A percentile compares a stretch with the other conserved stretches of the same genome.
Evolutionary conservation across 2,329 filamentous ascomycete species (phyloP).

Genomic region (Paradendryphiella salina): DNA sequence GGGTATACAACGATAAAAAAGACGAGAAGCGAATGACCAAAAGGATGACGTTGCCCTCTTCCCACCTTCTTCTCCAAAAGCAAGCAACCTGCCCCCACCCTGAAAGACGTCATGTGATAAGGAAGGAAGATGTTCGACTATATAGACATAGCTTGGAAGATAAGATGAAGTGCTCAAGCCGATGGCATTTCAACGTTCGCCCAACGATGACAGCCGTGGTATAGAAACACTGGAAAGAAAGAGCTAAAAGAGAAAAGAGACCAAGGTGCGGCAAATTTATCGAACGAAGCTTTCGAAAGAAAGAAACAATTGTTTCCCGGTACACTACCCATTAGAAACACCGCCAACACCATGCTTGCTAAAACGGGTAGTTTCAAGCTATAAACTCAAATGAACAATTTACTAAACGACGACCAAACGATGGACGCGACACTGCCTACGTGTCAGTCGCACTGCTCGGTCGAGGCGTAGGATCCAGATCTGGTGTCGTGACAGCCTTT

Average conservation of each 20-base stretch:
- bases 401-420: neutral
- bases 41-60: neutral
- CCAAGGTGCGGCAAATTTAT: neutral
- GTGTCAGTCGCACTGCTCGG: slow-evolving; percentile 2
- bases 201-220: neutral
- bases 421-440: neutral
- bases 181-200: neutral
- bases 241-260: neutral
- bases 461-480: slow-evolving; percentile 1
- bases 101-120: neutral
- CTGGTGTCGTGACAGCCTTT: slow-evolving; percentile 8
- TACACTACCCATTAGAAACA: slow-evolving; percentile 42
- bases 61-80: neutral
- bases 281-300: neutral
- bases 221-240: neutral
- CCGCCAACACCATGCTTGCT: slow-evolving; percentile 44
- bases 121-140: slow-evolving; percentile 2
- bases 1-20: slow-evolving; percentile 6
- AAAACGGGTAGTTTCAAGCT: slow-evolving; percentile 14
- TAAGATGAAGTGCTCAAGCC: neutral
- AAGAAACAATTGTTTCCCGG: slow-evolving; percentile 29
- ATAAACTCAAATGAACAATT: slow-evolving; percentile 17
- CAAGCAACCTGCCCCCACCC: neutral
- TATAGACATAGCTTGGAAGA: slow-evolving; percentile 2
- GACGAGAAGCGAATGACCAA: neutral